Base-by-base conservation (phyloP, 164 flowering plant genomes). In the Vitis rotundifolia region DNA sequence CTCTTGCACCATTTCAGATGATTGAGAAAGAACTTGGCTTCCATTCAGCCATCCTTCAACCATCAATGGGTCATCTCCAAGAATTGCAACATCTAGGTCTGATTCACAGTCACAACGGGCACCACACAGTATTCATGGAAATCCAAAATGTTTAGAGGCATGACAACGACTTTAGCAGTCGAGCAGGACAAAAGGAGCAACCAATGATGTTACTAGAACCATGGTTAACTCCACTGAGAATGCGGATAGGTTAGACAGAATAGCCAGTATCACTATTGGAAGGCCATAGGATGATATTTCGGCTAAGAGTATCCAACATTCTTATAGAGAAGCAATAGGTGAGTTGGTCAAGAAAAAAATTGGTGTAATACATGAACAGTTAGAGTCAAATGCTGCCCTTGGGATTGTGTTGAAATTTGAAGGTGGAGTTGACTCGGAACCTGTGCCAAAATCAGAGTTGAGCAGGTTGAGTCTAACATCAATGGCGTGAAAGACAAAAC, bases 21-120 rank as follows among this genome's bases (percentile, higher is more conserved):
- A 96, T 96, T 67, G 99, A 89, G 77, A 88, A 85, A 75, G 95
- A 96, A 80, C 94, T 96, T 77, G 91, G 91, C 37, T 85, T 95
- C 67, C 10, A 78, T 18, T 49, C 90, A 29, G 67, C n/a, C n/a
- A n/a, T n/a, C n/a, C n/a, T n/a, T n/a, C n/a, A n/a, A n/a, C 81
- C 9, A 76, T 61, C 11, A 91, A 85, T 80, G 87, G 88, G 66
- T 83, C 90, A 56, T 81, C 93, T 60, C 82, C 97, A 58, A 87
- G 82, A 65, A 59, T 72, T 47, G 14, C 85, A 62, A 26, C 86
- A 31, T 75, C 95, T 11, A 91, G 82, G 78, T 71, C 88, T 66
- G 93, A 88, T 68, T 71, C 88, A 11, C 90, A 86, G 77, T 74
- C 90, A 53, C 96, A 84, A 62, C 88, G 87, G 49, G 91, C 87